Base-by-base conservation (phyloP, 1,139 yeast species). In the Candida buenavistaensis region DNA sequence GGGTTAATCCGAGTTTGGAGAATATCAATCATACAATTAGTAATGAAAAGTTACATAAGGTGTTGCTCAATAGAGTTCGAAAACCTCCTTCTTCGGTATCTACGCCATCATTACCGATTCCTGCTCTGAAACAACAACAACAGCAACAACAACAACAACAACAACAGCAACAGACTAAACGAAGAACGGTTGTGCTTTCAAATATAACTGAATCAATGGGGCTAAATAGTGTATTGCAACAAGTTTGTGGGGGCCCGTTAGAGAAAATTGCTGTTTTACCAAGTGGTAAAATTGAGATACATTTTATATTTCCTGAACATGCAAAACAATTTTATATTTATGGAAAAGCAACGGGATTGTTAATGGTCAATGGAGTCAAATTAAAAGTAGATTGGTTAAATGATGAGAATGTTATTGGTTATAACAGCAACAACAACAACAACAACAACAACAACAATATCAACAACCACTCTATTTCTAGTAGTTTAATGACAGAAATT, bases 201-300 rank as follows among this genome's bases (percentile, higher is more conserved):
- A 46, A 50, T 19, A 35, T 59, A 4, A 43, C 47, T 20, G 28
- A 37, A 7, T 23, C 37, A n/a, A 39, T 51, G 31, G 80, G 85
- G 6, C 45, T 80, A 5, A 67, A 64, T 19, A 64, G 78, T 23
- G 55, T 84, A 9, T 47, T 85, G 12, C 57, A 78, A 2, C 86
- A 80, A 43, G 65, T 84, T 0, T 64, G 72, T 47, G 95, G 95
- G 0, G 96, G 96, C 0, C 88, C 92, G 0, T 58, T 86, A 30
- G 89, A 83, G 45, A 71, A 68, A 41, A 52, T 82, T 2, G 60
- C 55, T 2, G 23, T 26, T 12, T 12, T 32, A 17, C 28, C 37
- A 3, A 35, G 50, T 31, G 55, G 52, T 6, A 44, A 43, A 9
- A 36, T 82, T 12, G 81, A 80, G 44, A 43, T 84, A 2, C 68